These are phyloP conservation scores for Pinus albicaulis DNA, from an alignment of 75 land plant genomes.

Conservation along the genomic window DNA sequence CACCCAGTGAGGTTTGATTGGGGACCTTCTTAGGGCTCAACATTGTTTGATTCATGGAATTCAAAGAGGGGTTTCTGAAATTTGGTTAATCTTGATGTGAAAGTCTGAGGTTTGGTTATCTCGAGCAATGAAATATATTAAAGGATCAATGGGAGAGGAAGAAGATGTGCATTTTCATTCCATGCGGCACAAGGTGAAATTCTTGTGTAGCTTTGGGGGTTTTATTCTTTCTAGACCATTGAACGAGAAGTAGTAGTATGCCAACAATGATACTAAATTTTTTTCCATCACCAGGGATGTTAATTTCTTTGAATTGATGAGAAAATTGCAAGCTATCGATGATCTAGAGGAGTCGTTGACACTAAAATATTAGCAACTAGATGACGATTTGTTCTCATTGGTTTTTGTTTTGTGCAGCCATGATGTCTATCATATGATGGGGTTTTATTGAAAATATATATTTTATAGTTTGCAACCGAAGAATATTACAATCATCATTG, in stretches of 20 bases:
- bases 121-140: neutral
- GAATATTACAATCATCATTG: constrained; percentile 26
- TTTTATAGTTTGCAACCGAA: constrained; percentile 66
- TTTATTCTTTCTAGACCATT: constrained; percentile 72
- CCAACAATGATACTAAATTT: constrained; percentile 76
- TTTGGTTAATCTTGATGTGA: neutral
- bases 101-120: neutral
- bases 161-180: neutral
- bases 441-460: constrained; percentile 60
- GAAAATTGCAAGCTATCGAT: constrained; percentile 67
- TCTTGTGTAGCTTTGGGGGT: constrained; percentile 81
- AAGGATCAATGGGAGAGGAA: neutral
- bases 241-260: constrained; percentile 78
- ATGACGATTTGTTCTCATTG: constrained; percentile 93
- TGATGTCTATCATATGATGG: constrained; percentile 94
- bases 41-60: neutral
- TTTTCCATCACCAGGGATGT: constrained; percentile 48
- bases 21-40: neutral
- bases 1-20: neutral
- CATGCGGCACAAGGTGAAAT: constrained; percentile 33
- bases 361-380: constrained; percentile 91
- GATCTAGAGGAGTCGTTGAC: constrained; percentile 27
- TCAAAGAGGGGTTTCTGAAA: neutral
- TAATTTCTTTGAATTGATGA: constrained; percentile 55
- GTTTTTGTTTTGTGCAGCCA: constrained; percentile 94